phyloP scores from a whole-genome alignment of 2,329 filamentous ascomycete genomes.

The Clonostachys rosea region DNA sequence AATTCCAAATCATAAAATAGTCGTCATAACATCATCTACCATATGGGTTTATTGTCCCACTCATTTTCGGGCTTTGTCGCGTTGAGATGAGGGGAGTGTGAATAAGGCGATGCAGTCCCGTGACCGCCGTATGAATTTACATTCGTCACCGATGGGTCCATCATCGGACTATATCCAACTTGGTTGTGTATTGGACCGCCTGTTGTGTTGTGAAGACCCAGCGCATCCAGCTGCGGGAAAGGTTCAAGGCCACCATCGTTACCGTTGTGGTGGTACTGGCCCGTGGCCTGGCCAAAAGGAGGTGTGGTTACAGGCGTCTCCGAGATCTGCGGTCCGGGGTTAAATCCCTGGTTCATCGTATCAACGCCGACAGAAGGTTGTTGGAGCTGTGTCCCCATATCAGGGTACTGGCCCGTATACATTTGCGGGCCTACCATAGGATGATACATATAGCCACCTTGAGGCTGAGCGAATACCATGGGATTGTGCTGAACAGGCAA shows the following conservation, averaged over 20 bases:
- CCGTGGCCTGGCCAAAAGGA: constrained; percentile 12
- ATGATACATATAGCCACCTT: too few relatives aligned
- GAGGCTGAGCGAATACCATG: too few relatives aligned
- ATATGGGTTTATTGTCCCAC: constrained; percentile 10
- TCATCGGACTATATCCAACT: constrained; percentile 21
- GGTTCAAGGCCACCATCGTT: constrained; percentile 14
- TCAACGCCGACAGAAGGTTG: constrained; percentile 15
- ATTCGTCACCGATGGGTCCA: constrained; percentile 22
- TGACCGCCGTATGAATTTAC: constrained; percentile 29
- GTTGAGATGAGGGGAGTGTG: constrained; percentile 23
- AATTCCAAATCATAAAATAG: too few relatives aligned
- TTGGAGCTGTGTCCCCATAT: constrained; percentile 17
- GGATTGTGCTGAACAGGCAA: too few relatives aligned
- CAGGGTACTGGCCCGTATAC: constrained; percentile 17
- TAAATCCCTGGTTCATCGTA: constrained; percentile 15
- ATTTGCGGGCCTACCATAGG: too few relatives aligned
- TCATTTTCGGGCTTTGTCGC: constrained; percentile 9
- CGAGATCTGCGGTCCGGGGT: constrained; percentile 11
- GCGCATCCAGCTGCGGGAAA: constrained; percentile 21
- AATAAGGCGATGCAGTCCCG: constrained; percentile 25
- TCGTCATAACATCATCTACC: too few relatives aligned
- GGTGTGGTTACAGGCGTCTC: constrained; percentile 13
- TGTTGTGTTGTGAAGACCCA: constrained; percentile 20
- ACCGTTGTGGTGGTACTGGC: constrained; percentile 10
- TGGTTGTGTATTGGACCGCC: constrained; percentile 15